phyloP scores from a whole-genome alignment of 106 monocot genomes.

The Vanilla planifolia region DNA sequence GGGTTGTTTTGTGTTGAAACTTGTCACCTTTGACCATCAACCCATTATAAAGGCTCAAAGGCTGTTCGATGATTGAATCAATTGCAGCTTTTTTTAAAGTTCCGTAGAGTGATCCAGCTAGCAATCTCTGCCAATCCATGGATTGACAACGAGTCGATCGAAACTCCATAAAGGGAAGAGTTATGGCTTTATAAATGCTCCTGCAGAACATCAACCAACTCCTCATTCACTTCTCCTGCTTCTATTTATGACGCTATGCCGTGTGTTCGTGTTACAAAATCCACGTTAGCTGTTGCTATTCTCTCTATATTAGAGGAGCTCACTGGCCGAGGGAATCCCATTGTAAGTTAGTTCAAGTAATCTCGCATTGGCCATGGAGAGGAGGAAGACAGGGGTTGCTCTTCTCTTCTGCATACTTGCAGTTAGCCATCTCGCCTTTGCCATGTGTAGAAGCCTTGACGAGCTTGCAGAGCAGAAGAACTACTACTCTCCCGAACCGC shows the following conservation, averaged over 20 bases:
- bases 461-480: constrained; percentile 11
- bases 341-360: no score
- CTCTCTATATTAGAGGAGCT: no score
- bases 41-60: no score
- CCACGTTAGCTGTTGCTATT: background rate
- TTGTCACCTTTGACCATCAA: no score
- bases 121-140: background rate
- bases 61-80: no score
- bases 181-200: constrained; percentile 1
- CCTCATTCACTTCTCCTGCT: background rate
- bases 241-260: background rate
- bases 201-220: background rate
- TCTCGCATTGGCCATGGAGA: constrained; percentile 4
- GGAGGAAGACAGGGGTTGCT: background rate
- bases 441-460: background rate
- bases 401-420: background rate
- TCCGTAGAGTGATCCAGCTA: no score
- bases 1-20: no score
- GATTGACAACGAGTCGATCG: no score
- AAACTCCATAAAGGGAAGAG: background rate
- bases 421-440: background rate
- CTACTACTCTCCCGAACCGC: constrained; percentile 17
- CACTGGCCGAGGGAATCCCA: no score
- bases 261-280: background rate
- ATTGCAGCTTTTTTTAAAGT: no score